These are phyloP conservation scores for Acmispon strigosus DNA, from an alignment of 306 rosid species.

Conservation along the genomic window DNA sequence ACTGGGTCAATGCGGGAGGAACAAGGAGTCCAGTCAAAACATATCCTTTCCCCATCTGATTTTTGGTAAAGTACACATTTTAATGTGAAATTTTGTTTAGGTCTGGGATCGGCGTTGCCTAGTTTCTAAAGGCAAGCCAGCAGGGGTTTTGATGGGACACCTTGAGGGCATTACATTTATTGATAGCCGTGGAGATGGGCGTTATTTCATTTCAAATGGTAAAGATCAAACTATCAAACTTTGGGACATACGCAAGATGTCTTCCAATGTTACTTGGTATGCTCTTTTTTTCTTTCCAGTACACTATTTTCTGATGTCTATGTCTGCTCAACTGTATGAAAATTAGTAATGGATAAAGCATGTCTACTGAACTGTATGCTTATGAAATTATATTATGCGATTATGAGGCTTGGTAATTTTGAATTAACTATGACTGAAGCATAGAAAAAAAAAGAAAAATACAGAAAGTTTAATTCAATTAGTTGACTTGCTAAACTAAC, in stretches of 20 bases:
- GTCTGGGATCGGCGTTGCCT: conserved; percentile 97
- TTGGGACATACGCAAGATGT: conserved; percentile 92
- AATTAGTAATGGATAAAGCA: no score
- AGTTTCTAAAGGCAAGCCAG: conserved; percentile 49
- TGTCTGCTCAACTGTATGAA: background rate
- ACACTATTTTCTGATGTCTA: background rate
- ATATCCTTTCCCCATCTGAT: background rate
- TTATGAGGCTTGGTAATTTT: background rate
- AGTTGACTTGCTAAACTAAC: background rate
- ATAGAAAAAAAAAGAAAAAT: background rate
- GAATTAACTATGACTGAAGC: background rate
- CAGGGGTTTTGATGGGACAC: conserved; percentile 82
- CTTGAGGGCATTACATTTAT: conserved; percentile 86
- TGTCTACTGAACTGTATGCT: background rate
- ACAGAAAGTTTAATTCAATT: background rate
- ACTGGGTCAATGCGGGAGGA: no score
- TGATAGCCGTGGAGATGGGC: conserved; percentile 89
- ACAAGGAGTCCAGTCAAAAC: no score
- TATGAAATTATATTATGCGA: background rate
- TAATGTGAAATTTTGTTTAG: conserved; percentile 32
- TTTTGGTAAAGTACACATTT: background rate
- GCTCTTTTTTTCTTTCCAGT: conserved; percentile 9
- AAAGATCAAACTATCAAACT: conserved; percentile 96
- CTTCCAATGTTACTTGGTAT: conserved; percentile 58
- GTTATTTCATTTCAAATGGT: conserved; percentile 87